Evolutionary conservation across 495 filamentous ascomycete genomes (phyloP).

Genomic region (Extremus antarcticus): DNA sequence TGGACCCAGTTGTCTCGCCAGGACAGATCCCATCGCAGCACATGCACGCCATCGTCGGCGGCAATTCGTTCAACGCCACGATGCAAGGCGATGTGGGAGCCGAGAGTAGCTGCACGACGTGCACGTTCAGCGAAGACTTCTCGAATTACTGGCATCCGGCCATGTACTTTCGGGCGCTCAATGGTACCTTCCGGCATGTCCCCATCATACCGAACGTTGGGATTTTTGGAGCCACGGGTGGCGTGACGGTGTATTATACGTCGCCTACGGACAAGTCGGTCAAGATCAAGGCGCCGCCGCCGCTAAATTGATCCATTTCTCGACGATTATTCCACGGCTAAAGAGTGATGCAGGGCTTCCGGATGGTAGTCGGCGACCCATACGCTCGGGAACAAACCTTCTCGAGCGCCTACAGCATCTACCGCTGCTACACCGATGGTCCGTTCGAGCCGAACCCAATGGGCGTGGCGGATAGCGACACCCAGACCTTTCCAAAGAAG

Average conservation of each 20-base stretch:
- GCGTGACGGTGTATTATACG: conserved; percentile 23
- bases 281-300: neutral
- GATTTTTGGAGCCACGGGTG: conserved; percentile 17
- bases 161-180: conserved; percentile 20
- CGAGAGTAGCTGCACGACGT: conserved; percentile 21
- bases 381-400: neutral
- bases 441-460: neutral
- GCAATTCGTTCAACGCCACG: conserved; percentile 22
- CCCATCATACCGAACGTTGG: conserved; percentile 17
- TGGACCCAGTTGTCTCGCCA: conserved; percentile 30
- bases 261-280: neutral
- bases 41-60: conserved; percentile 17
- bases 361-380: conserved; percentile 21
- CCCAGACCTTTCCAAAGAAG: conserved; percentile 17
- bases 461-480: conserved; percentile 7
- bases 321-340: neutral
- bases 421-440: neutral
- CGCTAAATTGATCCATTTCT: neutral
- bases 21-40: conserved; percentile 21
- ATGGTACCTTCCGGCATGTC: conserved; percentile 22
- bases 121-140: conserved; percentile 22
- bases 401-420: neutral
- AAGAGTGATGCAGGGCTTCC: conserved; percentile 16
- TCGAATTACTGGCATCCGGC: conserved; percentile 25
- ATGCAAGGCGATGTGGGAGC: conserved; percentile 21